Conservation (phyloP, 2,329 filamentous ascomycete genomes). For the Furcasterigmium furcatum region DNA sequence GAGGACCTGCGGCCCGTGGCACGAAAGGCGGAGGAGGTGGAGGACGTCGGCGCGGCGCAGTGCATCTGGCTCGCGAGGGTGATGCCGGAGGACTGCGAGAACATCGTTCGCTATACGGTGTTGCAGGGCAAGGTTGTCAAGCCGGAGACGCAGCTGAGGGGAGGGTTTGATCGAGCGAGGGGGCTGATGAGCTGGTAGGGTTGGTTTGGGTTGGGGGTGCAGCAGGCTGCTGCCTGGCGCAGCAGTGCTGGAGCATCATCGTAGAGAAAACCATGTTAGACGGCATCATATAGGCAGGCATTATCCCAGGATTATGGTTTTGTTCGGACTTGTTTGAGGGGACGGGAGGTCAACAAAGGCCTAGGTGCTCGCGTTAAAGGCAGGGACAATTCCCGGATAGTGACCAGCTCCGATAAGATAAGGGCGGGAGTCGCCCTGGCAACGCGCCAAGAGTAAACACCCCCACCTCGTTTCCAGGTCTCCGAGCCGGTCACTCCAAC, state of each 20-base stretch:
- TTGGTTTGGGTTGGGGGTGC: slow-evolving; percentile 3
- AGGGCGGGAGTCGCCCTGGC: background rate
- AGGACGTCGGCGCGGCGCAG: slow-evolving; percentile 66
- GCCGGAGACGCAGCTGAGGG: slow-evolving; percentile 78
- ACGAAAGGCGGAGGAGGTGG: slow-evolving; percentile 27
- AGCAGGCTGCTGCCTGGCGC: too few relatives aligned
- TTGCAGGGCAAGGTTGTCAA: slow-evolving; percentile 93
- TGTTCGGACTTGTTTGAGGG: too few relatives aligned
- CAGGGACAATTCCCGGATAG: too few relatives aligned
- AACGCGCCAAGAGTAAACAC: background rate
- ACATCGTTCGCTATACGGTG: slow-evolving; percentile 83
- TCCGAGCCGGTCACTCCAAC: too few relatives aligned
- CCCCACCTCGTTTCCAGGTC: too few relatives aligned
- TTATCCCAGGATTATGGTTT: too few relatives aligned
- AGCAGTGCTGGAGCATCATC: too few relatives aligned
- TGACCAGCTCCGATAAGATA: too few relatives aligned
- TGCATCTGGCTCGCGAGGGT: slow-evolving; percentile 92
- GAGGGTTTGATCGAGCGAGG: slow-evolving; percentile 81
- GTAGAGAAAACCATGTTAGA: too few relatives aligned
- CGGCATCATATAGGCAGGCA: too few relatives aligned
- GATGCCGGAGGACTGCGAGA: slow-evolving; percentile 85
- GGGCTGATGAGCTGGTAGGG: slow-evolving; percentile 90
- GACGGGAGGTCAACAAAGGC: too few relatives aligned
- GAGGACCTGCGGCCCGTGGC: slow-evolving; percentile 30
- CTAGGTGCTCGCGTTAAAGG: too few relatives aligned